phyloP scores from a whole-genome alignment of 2,329 filamentous ascomycete species.

The Graphium sp. region DNA sequence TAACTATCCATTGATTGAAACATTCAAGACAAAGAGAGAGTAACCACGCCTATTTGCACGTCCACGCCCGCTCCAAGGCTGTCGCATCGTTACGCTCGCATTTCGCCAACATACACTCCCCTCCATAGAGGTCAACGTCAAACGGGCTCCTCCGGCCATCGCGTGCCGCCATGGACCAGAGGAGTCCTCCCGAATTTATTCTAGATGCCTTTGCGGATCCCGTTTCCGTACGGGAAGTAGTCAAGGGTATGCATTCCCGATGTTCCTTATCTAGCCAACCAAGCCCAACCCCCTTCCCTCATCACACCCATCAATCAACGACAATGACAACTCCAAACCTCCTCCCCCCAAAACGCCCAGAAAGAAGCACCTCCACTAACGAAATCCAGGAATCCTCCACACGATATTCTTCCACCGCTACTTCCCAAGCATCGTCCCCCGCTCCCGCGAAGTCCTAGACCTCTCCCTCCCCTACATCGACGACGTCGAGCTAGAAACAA shows the following conservation, averaged over 20 bases:
- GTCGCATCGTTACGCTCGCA: no score
- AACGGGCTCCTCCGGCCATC: no score
- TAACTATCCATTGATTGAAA: no score
- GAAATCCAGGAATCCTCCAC: constrained; percentile 60
- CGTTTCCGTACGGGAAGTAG: constrained; percentile 74
- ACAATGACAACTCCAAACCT: constrained; percentile 1
- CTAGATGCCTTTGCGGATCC: constrained; percentile 90
- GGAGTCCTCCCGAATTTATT: constrained; percentile 66
- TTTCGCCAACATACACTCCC: no score
- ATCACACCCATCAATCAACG: neutral
- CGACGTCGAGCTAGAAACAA: constrained; percentile 78
- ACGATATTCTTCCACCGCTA: constrained; percentile 98
- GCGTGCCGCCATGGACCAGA: constrained; percentile 24
- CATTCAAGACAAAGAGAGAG: no score
- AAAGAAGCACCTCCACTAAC: constrained; percentile 1
- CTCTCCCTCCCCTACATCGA: constrained; percentile 79
- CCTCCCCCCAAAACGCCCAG: neutral
- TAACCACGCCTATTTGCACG: no score
- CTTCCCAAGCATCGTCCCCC: constrained; percentile 73
- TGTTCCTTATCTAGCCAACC: neutral
- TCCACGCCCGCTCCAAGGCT: no score
- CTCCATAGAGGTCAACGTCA: no score
- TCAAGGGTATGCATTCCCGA: constrained; percentile 52
- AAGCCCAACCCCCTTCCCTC: constrained; percentile 3
- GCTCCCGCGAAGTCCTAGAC: constrained; percentile 78